Percentiles rank a stretch among this genome's conserved stretches.
These are phyloP conservation scores for Parafenestella ontariensis DNA, from an alignment of 2,329 filamentous ascomycete genomes.

Conservation along the genomic window DNA sequence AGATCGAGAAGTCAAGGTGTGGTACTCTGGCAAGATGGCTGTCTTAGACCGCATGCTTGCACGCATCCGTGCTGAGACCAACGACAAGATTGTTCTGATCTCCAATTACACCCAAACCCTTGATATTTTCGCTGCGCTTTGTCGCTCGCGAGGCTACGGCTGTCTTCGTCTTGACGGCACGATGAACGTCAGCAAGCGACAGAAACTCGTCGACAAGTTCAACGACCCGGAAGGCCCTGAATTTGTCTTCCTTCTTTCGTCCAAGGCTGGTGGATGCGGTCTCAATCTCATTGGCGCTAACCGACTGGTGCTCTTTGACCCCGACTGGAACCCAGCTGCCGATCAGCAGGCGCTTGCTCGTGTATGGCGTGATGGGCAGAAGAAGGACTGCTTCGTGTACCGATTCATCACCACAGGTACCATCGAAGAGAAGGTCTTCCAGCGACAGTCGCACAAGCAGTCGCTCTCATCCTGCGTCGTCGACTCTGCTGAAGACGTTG, in stretches of 20 bases:
- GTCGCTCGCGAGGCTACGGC: conserved; percentile 83
- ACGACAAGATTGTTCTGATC: conserved; percentile 98
- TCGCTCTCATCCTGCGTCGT: conserved; percentile 95
- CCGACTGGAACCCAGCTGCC: conserved; percentile 93
- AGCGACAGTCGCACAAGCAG: conserved; percentile 97
- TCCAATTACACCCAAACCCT: conserved; percentile 98
- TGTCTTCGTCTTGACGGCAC: conserved; percentile 90
- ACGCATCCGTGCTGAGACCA: conserved; percentile 92
- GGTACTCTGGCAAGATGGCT: conserved; percentile 98
- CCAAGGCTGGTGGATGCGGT: conserved; percentile 95
- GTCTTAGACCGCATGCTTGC: conserved; percentile 98
- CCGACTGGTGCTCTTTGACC: conserved; percentile 93
- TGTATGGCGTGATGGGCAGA: conserved; percentile 98
- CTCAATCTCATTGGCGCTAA: conserved; percentile 96
- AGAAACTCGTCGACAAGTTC: conserved; percentile 97
- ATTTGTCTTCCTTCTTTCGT: conserved; percentile 94
- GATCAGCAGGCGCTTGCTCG: conserved; percentile 96
- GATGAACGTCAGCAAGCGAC: conserved; percentile 96
- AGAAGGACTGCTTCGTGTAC: conserved; percentile 99
- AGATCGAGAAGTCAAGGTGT: conserved; percentile 89
- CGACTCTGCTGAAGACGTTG: conserved; percentile 94
- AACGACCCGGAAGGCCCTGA: conserved; percentile 90
- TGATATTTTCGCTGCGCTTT: conserved; percentile 91
- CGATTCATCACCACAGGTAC: conserved; percentile 98
- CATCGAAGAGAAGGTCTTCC: conserved; percentile 99